Base-by-base conservation (phyloP, 164 flowering plant species). In the Sextonia rubra region DNA sequence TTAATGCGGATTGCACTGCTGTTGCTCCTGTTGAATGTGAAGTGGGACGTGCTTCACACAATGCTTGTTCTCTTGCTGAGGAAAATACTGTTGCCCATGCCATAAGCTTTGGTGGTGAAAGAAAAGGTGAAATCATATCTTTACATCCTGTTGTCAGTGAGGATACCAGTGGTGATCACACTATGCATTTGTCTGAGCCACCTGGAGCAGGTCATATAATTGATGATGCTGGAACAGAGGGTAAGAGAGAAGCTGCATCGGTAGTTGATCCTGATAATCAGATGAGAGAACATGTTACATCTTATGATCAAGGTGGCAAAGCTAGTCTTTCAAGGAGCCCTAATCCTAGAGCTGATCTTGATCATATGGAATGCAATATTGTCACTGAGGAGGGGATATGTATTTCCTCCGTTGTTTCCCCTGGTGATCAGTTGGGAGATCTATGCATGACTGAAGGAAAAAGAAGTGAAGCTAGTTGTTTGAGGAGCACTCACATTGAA, bases 81-180 rank as follows among this genome's bases (percentile, higher is more conserved):
- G 75, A 78, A 68, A 66, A 56, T 69, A n/a, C 30, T 25, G 32
- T 24, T n/a, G 58, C 25, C 55, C 17, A 49, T 60, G 18, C 56
- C 7, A 24, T 47, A 23, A 32, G 49, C 27, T 44, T 49, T 48
- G 26, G 30, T 8, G n/a, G 56, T 24, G 69, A 71, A 68, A 55
- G 61, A 30, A 22, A 37, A 27, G 30, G 48, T 25, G 44, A 49
- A 32, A 55, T 76, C 30, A 23, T 49, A 29, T 9, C 27, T 18
- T 52, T 15, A 5, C 58, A 67, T 55, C 58, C 69, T 30, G 47
- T 66, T 47, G 44, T 12, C 32, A 23, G 30, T 18, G 58, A 15
- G 24, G 71, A 78, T 32, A 37, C 68, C 14, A 25, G 64, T 52
- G 58, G 12, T 52, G 58, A 17, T 52, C n/a, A 15, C 14, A 52